phyloP scores from a whole-genome alignment of 805 yeast species.

The Cyberlindnera mycetangii region DNA sequence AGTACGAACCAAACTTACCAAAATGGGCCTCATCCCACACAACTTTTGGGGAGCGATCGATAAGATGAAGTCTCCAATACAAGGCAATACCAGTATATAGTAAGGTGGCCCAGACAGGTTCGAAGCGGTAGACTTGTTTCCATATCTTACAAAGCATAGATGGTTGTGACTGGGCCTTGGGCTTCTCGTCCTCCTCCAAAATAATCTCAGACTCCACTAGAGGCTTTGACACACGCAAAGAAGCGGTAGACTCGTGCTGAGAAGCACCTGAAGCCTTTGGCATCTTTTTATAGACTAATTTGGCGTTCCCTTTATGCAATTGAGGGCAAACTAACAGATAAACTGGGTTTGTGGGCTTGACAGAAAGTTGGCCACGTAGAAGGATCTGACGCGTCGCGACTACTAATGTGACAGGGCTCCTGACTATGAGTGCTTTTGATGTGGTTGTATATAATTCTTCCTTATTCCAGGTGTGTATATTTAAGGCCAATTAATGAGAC shows the following conservation, averaged over 20 bases:
- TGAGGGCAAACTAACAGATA: neutral
- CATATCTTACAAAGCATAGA: conserved; percentile 1
- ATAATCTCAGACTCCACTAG: conserved; percentile 1
- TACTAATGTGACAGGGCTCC: neutral
- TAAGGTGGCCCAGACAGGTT: conserved; percentile 38
- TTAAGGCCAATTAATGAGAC: too few species aligned
- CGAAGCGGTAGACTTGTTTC: conserved; percentile 8
- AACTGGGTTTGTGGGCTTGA: neutral
- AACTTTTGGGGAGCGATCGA: conserved; percentile 55
- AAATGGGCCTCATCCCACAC: conserved; percentile 93
- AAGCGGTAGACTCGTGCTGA: conserved; percentile 7
- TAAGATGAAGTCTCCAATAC: conserved; percentile 56
- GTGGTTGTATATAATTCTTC: too few species aligned
- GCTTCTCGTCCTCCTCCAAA: conserved; percentile 2
- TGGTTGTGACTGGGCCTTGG: neutral
- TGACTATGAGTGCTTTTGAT: neutral
- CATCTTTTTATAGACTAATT: conserved; percentile 9
- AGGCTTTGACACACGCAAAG: conserved; percentile 2
- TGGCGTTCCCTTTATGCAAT: too few species aligned
- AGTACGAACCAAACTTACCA: conserved; percentile 82
- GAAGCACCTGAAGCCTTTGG: conserved; percentile 13
- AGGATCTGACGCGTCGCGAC: neutral
- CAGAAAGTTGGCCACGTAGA: neutral
- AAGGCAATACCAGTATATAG: conserved; percentile 44
- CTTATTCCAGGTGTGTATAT: too few species aligned